Conservation (phyloP, 2,329 filamentous ascomycete species). For the Apiospora arundinis region DNA sequence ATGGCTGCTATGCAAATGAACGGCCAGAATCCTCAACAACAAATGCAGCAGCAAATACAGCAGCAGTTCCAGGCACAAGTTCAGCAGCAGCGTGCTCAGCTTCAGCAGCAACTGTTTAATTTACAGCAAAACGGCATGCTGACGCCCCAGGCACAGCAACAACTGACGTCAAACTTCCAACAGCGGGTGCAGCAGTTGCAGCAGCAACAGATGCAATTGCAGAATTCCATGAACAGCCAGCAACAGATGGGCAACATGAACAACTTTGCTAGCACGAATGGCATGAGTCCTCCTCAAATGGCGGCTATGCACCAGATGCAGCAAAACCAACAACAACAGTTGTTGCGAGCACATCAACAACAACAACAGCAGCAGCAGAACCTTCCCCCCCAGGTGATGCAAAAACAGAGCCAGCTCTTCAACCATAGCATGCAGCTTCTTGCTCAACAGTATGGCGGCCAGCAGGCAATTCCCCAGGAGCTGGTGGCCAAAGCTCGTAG, state of each 20-base stretch:
- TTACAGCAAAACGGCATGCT: slow-evolving; percentile 46
- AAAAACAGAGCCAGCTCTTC: slow-evolving; percentile 27
- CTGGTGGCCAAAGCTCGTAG: slow-evolving; percentile 52
- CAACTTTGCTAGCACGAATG: slow-evolving; percentile 44
- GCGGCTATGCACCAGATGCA: slow-evolving; percentile 39
- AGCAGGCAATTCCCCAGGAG: slow-evolving; percentile 54
- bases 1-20: slow-evolving; percentile 40
- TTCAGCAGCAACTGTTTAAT: slow-evolving; percentile 37
- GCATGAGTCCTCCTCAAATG: slow-evolving; percentile 41
- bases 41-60: slow-evolving; percentile 48
- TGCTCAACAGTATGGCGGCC: slow-evolving; percentile 47
- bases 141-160: slow-evolving; percentile 47
- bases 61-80: slow-evolving; percentile 52
- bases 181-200: slow-evolving; percentile 47
- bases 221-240: slow-evolving; percentile 44
- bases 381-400: not conserved
- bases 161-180: slow-evolving; percentile 40
- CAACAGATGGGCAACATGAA: slow-evolving; percentile 50
- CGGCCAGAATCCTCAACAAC: slow-evolving; percentile 46
- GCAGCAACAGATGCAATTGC: slow-evolving; percentile 48
- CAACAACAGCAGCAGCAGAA: slow-evolving; percentile 33
- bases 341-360: slow-evolving; percentile 33
- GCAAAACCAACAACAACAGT: slow-evolving; percentile 40
- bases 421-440: slow-evolving; percentile 34
- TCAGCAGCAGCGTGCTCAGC: slow-evolving; percentile 38